phyloP scores from a whole-genome alignment of 2,329 filamentous ascomycete genomes.

The Xylariales sp. region DNA sequence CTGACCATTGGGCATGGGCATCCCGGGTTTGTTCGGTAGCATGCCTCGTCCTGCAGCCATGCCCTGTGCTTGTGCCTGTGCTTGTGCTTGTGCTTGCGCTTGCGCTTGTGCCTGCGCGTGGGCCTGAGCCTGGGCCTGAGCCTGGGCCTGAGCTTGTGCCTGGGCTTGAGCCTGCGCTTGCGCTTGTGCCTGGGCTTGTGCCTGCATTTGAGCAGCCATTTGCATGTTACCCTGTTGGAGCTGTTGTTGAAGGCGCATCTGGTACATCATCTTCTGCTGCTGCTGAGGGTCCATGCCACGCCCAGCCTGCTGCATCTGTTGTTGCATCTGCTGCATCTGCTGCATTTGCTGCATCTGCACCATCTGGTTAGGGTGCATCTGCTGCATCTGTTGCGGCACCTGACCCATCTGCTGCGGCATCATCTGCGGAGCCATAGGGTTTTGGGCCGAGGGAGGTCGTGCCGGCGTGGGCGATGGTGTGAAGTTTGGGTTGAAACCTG shows the following conservation, averaged over 20 bases:
- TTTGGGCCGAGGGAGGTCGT: constrained; percentile 50
- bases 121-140: too few species aligned
- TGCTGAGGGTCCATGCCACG: constrained; percentile 56
- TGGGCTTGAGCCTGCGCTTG: constrained; percentile 40
- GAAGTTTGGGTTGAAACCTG: constrained; percentile 55
- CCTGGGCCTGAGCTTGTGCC: constrained; percentile 24
- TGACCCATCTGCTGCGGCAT: constrained; percentile 44
- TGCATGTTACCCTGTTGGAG: constrained; percentile 57
- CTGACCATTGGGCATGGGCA: constrained; percentile 53
- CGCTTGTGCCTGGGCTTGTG: too few species aligned
- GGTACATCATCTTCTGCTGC: constrained; percentile 71
- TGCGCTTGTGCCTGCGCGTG: too few species aligned
- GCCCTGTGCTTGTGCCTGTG: constrained; percentile 25
- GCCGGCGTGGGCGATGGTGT: constrained; percentile 52
- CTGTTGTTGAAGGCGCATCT: constrained; percentile 79
- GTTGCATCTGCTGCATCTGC: constrained; percentile 32
- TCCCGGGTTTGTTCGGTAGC: constrained; percentile 46
- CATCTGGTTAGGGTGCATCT: constrained; percentile 34
- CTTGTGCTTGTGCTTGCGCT: constrained; percentile 34
- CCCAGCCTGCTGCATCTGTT: constrained; percentile 33
- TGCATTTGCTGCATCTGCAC: constrained; percentile 40
- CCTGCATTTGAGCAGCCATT: too few species aligned
- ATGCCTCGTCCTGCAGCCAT: constrained; percentile 40
- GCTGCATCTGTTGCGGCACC: constrained; percentile 32
- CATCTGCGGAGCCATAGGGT: constrained; percentile 50